phyloP scores from a whole-genome alignment of 331 rosid genomes.

The Malus hybrid region DNA sequence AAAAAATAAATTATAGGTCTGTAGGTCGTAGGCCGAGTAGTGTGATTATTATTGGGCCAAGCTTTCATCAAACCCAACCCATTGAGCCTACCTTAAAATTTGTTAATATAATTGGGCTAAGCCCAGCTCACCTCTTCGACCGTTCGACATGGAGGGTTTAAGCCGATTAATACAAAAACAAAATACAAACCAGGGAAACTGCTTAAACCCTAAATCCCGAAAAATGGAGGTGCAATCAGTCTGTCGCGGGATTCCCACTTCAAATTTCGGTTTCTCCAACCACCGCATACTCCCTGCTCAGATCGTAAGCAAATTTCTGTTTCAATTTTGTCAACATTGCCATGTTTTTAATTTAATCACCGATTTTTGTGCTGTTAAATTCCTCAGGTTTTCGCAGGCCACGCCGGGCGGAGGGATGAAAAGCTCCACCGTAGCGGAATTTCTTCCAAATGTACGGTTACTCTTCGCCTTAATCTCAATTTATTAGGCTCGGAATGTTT shows the following conservation, averaged over 20 bases:
- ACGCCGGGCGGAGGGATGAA: slow-evolving; percentile 18
- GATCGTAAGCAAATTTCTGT: slow-evolving; percentile 27
- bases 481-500: background rate
- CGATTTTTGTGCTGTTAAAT: background rate
- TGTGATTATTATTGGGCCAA: background rate
- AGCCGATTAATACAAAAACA: slow-evolving; percentile 1
- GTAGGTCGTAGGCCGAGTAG: too few species aligned
- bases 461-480: background rate
- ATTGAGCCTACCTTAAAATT: background rate
- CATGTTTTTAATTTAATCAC: background rate
- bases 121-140: too few species aligned
- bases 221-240: slow-evolving; percentile 50
- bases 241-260: slow-evolving; percentile 47
- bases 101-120: background rate
- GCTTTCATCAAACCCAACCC: background rate
- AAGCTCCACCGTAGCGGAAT: slow-evolving; percentile 19
- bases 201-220: slow-evolving; percentile 50
- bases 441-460: slow-evolving; percentile 35
- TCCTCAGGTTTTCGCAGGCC: slow-evolving; percentile 22
- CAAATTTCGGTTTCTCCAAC: slow-evolving; percentile 16
- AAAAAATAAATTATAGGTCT: too few species aligned
- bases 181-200: background rate
- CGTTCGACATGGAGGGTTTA: slow-evolving; percentile 27
- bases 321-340: background rate
- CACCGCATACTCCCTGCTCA: slow-evolving; percentile 5